Percentiles rank a stretch among this genome's conserved stretches.
These are phyloP conservation scores for Tetrahymena thermophila DNA, from an alignment of 73 alveolate species.

Conservation along the genomic window DNA sequence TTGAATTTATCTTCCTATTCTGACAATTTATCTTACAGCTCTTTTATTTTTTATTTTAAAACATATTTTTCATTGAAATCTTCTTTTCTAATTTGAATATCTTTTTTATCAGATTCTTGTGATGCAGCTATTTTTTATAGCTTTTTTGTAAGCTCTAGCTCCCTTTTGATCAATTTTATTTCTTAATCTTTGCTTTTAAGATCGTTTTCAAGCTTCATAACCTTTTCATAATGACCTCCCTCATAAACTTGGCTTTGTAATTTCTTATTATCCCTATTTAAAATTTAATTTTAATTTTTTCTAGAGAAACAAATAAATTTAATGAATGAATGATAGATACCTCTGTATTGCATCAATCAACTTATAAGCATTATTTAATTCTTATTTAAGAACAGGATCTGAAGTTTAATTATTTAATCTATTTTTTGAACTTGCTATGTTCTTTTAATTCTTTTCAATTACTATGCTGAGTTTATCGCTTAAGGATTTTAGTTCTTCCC, in stretches of 20 bases:
- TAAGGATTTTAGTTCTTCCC: background rate
- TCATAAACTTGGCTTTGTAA: background rate
- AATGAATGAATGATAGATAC: background rate
- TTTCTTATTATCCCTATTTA: background rate
- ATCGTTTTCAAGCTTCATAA: background rate
- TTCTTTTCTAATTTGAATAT: background rate
- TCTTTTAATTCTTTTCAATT: background rate
- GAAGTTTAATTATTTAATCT: background rate
- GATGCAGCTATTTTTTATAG: background rate
- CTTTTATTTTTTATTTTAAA: background rate
- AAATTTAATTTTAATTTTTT: no score
- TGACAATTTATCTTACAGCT: background rate
- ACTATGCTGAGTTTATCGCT: background rate
- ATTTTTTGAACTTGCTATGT: background rate
- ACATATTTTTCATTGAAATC: background rate
- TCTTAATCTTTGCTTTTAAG: background rate
- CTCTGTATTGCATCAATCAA: background rate
- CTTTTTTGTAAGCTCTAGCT: background rate
- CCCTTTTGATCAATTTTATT: background rate
- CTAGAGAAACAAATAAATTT: background rate
- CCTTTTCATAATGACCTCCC: background rate
- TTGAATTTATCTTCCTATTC: background rate
- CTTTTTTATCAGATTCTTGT: background rate
- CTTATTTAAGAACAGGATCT: background rate
- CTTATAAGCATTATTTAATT: background rate